Conservation (phyloP, 2,329 filamentous ascomycete genomes). For the Ophiostoma populinum region DNA sequence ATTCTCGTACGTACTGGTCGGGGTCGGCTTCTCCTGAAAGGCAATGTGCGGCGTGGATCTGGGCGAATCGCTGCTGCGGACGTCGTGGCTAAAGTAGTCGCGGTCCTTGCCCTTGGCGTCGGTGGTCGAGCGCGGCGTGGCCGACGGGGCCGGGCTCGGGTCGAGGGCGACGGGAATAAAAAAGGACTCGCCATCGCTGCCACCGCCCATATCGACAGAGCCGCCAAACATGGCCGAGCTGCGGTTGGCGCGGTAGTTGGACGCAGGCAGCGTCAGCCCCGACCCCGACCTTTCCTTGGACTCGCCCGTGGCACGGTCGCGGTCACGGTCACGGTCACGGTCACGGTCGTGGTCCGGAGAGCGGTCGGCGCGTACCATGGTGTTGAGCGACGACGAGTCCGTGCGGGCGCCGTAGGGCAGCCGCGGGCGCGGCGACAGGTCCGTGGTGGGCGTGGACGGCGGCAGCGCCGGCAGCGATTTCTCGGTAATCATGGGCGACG, state of each 20-base stretch:
- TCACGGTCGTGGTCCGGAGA: constrained; percentile 36
- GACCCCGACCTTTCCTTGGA: constrained; percentile 10
- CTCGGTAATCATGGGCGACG: constrained; percentile 56
- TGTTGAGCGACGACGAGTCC: constrained; percentile 35
- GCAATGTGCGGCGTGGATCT: constrained; percentile 71
- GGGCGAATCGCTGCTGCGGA: constrained; percentile 29
- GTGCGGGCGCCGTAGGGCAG: constrained; percentile 32
- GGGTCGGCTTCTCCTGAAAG: constrained; percentile 60
- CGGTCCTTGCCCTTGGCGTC: constrained; percentile 29
- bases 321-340: not conserved
- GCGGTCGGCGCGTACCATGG: constrained; percentile 31
- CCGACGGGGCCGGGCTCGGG: constrained; percentile 40
- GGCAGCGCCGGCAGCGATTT: constrained; percentile 88
- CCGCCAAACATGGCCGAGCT: constrained; percentile 46
- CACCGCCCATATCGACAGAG: constrained; percentile 20
- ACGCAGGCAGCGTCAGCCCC: constrained; percentile 48
- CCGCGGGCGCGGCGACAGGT: constrained; percentile 48
- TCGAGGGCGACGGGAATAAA: constrained; percentile 64
- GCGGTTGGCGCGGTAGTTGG: constrained; percentile 61
- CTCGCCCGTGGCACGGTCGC: constrained; percentile 15
- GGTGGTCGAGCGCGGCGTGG: constrained; percentile 35
- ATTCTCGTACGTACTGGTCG: constrained; percentile 21
- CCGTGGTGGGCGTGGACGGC: constrained; percentile 46
- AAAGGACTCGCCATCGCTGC: constrained; percentile 46
- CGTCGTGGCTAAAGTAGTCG: constrained; percentile 38